Evolutionary conservation across 2,329 filamentous ascomycete genomes (phyloP), one percentile per base, ranked within the genome.

Genomic region (Pseudonectria foliicola): DNA sequence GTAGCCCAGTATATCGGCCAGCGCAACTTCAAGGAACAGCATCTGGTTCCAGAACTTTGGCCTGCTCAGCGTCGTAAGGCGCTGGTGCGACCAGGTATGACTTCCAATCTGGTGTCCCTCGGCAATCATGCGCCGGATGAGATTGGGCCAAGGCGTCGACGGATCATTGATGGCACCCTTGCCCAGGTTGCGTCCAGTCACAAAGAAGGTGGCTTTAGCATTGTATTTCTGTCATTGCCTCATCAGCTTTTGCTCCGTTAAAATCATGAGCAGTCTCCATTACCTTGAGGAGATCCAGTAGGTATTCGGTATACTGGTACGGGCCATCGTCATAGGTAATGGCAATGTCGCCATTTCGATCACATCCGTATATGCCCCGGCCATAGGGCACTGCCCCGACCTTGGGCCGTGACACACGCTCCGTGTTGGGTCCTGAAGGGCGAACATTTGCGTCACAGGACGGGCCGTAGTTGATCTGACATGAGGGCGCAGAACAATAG

Each of bases 401-500:
- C 29, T 71, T 64, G 2, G 73, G 63, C 7, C 79, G 68, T 13
- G 66, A 52, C 29, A 80, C 55, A 2, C 57, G 60, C 3, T 66
- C 65, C 1, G 77, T 82, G 39, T 76, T 71, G 7, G 64, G 60
- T 2, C 78, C 78, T 0, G 41, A 38, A 3, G 43, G 68, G 40
- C 33, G 74, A 67, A 46, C 63, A 45, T 80, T 80, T 34, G 70
- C 76, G 44, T 80, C 76, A 44, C 78, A 82, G 4, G 59, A 68
- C 13, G 75, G 65, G n/a, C 75, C 75, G 44, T 74, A 79, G 44
- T 70, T 58, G 48, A 79, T 73, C 51, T 75, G 67, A 50, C 78
- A 82, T 34, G 77, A 70, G 3, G 78, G 78, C 13, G 75, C 70
- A 21, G 67, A 66, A 57, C 78, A 82, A 56, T 78, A 77, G 2